Conservation (phyloP, 2,329 filamentous ascomycete genomes). For the Acephala macrosclerotiorum region DNA sequence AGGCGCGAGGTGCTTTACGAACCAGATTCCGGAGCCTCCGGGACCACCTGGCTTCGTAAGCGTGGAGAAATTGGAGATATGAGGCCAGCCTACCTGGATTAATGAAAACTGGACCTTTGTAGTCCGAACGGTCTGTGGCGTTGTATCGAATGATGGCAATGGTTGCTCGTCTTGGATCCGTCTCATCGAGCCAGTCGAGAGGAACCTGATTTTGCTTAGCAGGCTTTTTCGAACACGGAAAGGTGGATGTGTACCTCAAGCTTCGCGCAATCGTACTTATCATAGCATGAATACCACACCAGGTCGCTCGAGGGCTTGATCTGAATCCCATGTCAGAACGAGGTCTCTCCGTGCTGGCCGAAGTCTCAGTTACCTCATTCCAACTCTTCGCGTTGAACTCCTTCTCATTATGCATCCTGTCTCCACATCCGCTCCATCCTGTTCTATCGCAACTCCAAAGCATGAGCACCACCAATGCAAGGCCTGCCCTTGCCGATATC, state of each 20-base stretch:
- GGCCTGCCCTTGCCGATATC: neutral
- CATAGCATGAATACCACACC: constrained; percentile 37
- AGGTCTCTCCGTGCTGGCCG: neutral
- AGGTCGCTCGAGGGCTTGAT: constrained; percentile 26
- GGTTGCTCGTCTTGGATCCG: constrained; percentile 24
- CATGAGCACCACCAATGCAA: neutral
- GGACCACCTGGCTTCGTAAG: constrained; percentile 46
- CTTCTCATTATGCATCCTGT: neutral
- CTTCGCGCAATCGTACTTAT: constrained; percentile 37
- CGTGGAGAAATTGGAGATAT: neutral
- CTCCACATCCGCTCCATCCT: neutral
- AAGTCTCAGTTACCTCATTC: constrained; percentile 9
- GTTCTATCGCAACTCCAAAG: neutral
- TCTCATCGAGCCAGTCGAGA: constrained; percentile 36
- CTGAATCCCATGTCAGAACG: constrained; percentile 5
- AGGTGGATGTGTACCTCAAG: constrained; percentile 28
- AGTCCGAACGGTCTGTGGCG: constrained; percentile 32
- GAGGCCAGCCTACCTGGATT: constrained; percentile 28
- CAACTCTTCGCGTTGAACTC: constrained; percentile 14
- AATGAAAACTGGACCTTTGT: constrained; percentile 34
- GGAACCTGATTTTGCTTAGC: constrained; percentile 21
- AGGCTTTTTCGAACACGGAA: neutral
- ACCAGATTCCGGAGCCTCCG: constrained; percentile 53
- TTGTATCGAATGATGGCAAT: constrained; percentile 34
- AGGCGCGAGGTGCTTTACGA: constrained; percentile 34